Percentiles rank a stretch among this genome's conserved stretches.
Conservation (phyloP, 371 early-diverging fungal genomes). For the Lichtheimia ornata region DNA sequence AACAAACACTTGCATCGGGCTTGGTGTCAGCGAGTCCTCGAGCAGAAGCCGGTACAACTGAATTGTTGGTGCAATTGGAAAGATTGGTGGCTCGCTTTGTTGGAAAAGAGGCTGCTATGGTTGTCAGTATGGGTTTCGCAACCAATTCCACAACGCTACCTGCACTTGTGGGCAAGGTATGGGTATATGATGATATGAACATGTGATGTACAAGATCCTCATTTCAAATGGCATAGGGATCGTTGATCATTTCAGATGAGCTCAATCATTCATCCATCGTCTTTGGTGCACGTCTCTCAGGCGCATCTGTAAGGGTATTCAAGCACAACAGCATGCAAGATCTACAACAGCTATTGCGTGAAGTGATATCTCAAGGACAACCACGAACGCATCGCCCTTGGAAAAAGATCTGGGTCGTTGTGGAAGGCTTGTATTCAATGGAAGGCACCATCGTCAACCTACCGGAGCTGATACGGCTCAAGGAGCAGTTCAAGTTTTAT, state of each 20-base stretch:
- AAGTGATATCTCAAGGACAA: slow-evolving; percentile 97
- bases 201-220: no score
- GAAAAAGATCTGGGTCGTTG: slow-evolving; percentile 98
- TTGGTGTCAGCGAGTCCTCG: slow-evolving; percentile 69
- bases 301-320: slow-evolving; percentile 94
- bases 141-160: slow-evolving; percentile 99
- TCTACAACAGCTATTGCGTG: slow-evolving; percentile 86
- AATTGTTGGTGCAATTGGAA: slow-evolving; percentile 85
- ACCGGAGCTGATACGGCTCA: slow-evolving; percentile 90
- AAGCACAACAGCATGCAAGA: slow-evolving; percentile 91
- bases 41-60: slow-evolving; percentile 67
- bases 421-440: slow-evolving; percentile 99
- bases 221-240: slow-evolving; percentile 45
- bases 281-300: slow-evolving; percentile 95
- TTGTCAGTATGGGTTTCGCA: slow-evolving; percentile 99
- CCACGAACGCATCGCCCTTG: slow-evolving; percentile 98
- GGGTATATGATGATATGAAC: not conserved
- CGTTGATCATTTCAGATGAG: slow-evolving; percentile 97
- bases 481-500: slow-evolving; percentile 94
- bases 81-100: slow-evolving; percentile 94
- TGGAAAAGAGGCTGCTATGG: slow-evolving; percentile 92
- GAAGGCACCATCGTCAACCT: slow-evolving; percentile 96
- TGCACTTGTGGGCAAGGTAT: slow-evolving; percentile 80
- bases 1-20: slow-evolving; percentile 65
- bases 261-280: slow-evolving; percentile 98